These are phyloP conservation scores for Phytophthora meadii DNA, from an alignment of 352 stramenopile genomes.

Conservation along the genomic window DNA sequence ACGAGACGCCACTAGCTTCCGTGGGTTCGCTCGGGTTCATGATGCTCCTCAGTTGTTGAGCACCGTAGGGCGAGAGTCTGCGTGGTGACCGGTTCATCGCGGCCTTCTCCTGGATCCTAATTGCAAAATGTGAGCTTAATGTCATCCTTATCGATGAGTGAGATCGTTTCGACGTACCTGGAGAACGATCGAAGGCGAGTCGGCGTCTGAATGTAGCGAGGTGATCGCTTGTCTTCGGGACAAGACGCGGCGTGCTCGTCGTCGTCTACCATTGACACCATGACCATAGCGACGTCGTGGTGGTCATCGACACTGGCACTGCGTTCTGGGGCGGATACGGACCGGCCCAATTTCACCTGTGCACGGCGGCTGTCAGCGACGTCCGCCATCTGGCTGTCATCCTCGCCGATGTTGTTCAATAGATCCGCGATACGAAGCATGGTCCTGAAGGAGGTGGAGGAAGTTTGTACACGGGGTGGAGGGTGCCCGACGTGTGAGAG, in stretches of 20 bases:
- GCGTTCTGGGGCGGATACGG: conserved; percentile 38
- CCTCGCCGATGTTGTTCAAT: conserved; percentile 42
- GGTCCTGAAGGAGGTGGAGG: conserved; percentile 4
- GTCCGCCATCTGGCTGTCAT: conserved; percentile 28
- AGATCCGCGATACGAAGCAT: conserved; percentile 48
- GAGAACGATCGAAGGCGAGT: conserved; percentile 25
- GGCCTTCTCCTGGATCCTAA: conserved; percentile 40
- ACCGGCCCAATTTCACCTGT: conserved; percentile 36
- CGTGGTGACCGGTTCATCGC: conserved; percentile 35
- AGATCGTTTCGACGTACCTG: conserved; percentile 7
- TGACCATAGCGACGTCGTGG: conserved; percentile 20
- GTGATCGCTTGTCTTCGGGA: conserved; percentile 39
- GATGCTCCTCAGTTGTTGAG: conserved; percentile 33
- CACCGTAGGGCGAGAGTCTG: conserved; percentile 27
- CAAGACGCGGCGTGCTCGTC: conserved; percentile 42
- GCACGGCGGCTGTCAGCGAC: conserved; percentile 3
- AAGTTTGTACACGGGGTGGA: conserved; percentile 35
- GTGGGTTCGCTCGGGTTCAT: conserved; percentile 28
- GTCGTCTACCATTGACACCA: conserved; percentile 34
- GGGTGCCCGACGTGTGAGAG: conserved; percentile 34
- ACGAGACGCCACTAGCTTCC: conserved; percentile 25
- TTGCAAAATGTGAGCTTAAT: neutral
- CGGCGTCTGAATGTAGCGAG: conserved; percentile 16
- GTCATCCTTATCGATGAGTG: neutral
- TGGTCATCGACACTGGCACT: conserved; percentile 2